These are phyloP conservation scores for Aurifilum marmelostoma DNA, from an alignment of 2,329 filamentous ascomycete species.

Conservation along the genomic window DNA sequence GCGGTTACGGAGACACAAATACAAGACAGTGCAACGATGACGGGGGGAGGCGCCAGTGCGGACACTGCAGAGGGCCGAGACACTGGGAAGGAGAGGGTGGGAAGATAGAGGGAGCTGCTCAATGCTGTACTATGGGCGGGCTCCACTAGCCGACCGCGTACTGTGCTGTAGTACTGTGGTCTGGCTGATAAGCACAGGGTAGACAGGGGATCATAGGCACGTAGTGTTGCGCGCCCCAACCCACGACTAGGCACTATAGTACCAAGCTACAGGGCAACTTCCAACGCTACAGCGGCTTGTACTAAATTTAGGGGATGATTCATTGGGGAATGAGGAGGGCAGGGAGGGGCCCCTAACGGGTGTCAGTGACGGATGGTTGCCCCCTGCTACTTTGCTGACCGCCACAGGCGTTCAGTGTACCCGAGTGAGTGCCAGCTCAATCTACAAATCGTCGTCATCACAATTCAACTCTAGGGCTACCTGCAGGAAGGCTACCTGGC, in stretches of 20 bases:
- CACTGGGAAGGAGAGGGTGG: slow-evolving; percentile 3
- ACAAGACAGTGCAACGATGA: slow-evolving; percentile 4
- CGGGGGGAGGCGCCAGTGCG: not conserved
- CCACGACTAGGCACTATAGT: not conserved
- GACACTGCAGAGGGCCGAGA: slow-evolving; percentile 10
- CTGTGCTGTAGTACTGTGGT: not conserved
- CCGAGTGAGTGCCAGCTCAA: not conserved
- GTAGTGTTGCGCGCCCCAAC: not conserved
- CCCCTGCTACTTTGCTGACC: not conserved
- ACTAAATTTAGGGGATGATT: not conserved
- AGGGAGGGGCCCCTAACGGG: not conserved
- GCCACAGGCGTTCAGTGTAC: not conserved
- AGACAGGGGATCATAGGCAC: not conserved
- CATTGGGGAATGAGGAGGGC: not conserved
- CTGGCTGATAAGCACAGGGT: not conserved
- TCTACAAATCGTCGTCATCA: slow-evolving; percentile 1
- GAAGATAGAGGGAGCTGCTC: slow-evolving; percentile 2
- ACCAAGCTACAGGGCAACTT: not conserved
- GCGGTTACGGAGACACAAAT: slow-evolving; percentile 8
- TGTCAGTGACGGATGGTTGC: not conserved
- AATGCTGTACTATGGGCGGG: not conserved
- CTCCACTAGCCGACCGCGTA: not conserved
- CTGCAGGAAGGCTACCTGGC: not conserved
- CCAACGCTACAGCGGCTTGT: not conserved
- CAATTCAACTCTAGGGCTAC: not conserved